A percentile compares a stretch with the other conserved stretches of the same genome.
Evolutionary conservation across 2,329 filamentous ascomycete genomes (phyloP).

Genomic region (Fusarium sp.): DNA sequence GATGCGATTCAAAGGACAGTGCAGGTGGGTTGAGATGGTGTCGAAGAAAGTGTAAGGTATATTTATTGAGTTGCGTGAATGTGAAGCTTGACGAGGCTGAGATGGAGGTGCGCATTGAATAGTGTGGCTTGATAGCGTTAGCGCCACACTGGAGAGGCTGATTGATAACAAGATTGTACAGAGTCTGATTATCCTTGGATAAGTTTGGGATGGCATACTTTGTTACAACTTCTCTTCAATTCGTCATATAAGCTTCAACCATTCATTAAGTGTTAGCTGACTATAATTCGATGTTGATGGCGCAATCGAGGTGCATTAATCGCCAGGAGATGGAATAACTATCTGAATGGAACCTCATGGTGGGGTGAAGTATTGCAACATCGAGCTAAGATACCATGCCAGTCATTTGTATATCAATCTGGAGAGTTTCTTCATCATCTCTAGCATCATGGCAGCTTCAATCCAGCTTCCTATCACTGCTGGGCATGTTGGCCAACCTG

Average conservation of each 20-base stretch:
- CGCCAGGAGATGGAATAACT: too few species aligned
- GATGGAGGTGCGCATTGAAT: not conserved
- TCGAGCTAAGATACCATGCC: too few species aligned
- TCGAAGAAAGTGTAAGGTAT: not conserved
- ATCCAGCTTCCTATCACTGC: not conserved
- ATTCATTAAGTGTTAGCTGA: not conserved
- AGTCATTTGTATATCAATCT: too few species aligned
- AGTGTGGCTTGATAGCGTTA: slow-evolving; percentile 20
- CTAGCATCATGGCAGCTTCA: not conserved
- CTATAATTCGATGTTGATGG: not conserved
- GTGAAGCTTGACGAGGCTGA: slow-evolving; percentile 30
- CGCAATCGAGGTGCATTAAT: not conserved
- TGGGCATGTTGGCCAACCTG: not conserved
- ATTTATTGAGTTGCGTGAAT: not conserved
- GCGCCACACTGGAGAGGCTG: slow-evolving; percentile 13
- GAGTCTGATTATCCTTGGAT: too few species aligned
- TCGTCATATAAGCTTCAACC: not conserved
- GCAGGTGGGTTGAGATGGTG: not conserved
- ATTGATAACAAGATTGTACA: too few species aligned
- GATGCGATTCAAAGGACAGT: not conserved
- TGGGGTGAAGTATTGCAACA: too few species aligned
- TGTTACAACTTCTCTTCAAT: too few species aligned
- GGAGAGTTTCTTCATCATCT: too few species aligned
- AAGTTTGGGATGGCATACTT: too few species aligned
- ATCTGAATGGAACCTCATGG: too few species aligned